Evolutionary conservation across 1,284 basidiomycete genomes (phyloP).

Genomic region (Fomitopsis pinicola): DNA sequence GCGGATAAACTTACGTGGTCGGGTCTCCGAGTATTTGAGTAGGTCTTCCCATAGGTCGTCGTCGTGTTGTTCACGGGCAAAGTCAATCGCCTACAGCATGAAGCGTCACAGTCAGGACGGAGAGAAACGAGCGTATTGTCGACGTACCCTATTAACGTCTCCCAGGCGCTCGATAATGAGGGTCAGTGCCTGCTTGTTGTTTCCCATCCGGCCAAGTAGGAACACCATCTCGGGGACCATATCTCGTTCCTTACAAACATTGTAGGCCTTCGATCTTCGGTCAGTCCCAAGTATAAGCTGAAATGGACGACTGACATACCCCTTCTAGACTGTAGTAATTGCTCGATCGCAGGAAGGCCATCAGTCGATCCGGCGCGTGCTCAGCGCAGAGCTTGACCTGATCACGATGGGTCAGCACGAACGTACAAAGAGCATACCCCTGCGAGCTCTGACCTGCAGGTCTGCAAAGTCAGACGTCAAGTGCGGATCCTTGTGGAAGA

Average conservation of each 20-base stretch:
- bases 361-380: slow-evolving; percentile 73
- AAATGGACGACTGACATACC: slow-evolving; percentile 34
- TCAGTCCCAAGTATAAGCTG: not conserved
- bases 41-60: slow-evolving; percentile 98
- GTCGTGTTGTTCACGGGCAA: slow-evolving; percentile 96
- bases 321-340: slow-evolving; percentile 90
- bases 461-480: slow-evolving; percentile 82
- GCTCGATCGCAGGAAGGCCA: slow-evolving; percentile 90
- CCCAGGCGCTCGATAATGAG: slow-evolving; percentile 95
- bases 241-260: slow-evolving; percentile 80
- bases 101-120: not conserved
- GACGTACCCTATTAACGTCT: slow-evolving; percentile 80
- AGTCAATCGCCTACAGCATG: slow-evolving; percentile 82
- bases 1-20: slow-evolving; percentile 57
- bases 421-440: not conserved
- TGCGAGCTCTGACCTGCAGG: slow-evolving; percentile 52
- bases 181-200: slow-evolving; percentile 91
- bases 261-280: slow-evolving; percentile 63
- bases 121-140: not conserved
- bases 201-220: slow-evolving; percentile 94
- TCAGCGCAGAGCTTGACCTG: slow-evolving; percentile 91
- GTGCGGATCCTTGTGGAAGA: slow-evolving; percentile 86
- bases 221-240: slow-evolving; percentile 98
- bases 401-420: not conserved
- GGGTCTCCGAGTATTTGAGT: slow-evolving; percentile 88